phyloP scores from a whole-genome alignment of 2,329 filamentous ascomycete species.

The Zymoseptoria crescenta region DNA sequence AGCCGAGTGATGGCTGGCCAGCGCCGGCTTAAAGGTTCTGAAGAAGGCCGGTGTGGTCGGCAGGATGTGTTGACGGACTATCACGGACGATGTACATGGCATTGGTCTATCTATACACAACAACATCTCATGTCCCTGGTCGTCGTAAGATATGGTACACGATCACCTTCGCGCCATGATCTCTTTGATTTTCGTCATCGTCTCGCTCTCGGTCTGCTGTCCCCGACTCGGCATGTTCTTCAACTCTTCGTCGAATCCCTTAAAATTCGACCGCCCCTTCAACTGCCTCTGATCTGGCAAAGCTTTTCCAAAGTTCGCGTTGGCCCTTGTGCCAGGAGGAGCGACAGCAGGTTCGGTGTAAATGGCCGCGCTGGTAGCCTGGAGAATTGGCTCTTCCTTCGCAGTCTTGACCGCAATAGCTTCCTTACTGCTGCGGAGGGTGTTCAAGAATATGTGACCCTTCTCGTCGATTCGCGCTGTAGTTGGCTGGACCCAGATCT shows the following conservation, averaged over 20 bases:
- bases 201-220: too few relatives aligned
- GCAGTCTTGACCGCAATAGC: constrained; percentile 27
- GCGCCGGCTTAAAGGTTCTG: not conserved
- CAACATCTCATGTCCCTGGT: not conserved
- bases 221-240: too few relatives aligned
- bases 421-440: constrained; percentile 25
- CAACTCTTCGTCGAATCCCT: constrained; percentile 1
- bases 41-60: not conserved
- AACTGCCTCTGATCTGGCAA: constrained; percentile 20
- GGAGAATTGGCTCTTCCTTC: constrained; percentile 20
- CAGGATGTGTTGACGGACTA: too few relatives aligned
- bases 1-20: not conserved
- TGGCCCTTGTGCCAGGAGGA: constrained; percentile 6
- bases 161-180: not conserved
- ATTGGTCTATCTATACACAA: constrained; percentile 1
- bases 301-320: constrained; percentile 22
- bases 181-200: constrained; percentile 9
- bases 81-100: too few relatives aligned
- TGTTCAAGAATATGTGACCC: constrained; percentile 36
- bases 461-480: constrained; percentile 40
- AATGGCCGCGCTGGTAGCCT: constrained; percentile 11
- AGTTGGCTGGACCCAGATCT: constrained; percentile 44
- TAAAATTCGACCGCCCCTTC: constrained; percentile 1
- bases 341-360: constrained; percentile 1
- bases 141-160: too few relatives aligned